These are phyloP conservation scores for Solanum paucissectum DNA, from an alignment of 257 asterid genomes.

Conservation along the genomic window DNA sequence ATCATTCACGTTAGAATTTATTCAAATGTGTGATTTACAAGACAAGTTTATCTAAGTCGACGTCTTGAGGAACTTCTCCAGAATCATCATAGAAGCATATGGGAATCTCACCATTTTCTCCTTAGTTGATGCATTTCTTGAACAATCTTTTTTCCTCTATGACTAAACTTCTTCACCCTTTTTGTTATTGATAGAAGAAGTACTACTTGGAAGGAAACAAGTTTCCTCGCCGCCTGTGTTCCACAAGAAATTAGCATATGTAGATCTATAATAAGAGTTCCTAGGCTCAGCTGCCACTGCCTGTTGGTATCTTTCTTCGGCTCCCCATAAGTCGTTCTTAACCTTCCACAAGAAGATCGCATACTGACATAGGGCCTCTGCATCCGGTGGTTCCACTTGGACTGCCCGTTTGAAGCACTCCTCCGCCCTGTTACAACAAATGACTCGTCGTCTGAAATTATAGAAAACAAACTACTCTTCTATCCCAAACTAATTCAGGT, in stretches of 20 bases:
- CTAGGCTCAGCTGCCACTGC: conserved; percentile 48
- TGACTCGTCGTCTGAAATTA: background rate
- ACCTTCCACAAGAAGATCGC: conserved; percentile 75
- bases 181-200: background rate
- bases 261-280: conserved; percentile 38
- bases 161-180: background rate
- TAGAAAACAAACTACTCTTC: background rate
- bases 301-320: conserved; percentile 67
- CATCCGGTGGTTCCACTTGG: conserved; percentile 45
- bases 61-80: background rate
- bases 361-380: conserved; percentile 51
- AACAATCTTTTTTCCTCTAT: background rate
- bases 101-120: background rate
- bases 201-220: conserved; percentile 44
- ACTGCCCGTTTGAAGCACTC: conserved; percentile 71
- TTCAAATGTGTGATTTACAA: background rate
- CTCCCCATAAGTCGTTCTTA: conserved; percentile 46
- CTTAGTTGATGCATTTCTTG: background rate
- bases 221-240: conserved; percentile 84
- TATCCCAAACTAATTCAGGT: background rate
- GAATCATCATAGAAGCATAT: background rate
- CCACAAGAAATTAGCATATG: conserved; percentile 81
- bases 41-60: background rate
- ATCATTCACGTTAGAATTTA: background rate
- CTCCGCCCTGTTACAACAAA: conserved; percentile 55